Base-by-base conservation (phyloP, 352 stramenopile species). In the Phytophthora fragariaefolia region DNA sequence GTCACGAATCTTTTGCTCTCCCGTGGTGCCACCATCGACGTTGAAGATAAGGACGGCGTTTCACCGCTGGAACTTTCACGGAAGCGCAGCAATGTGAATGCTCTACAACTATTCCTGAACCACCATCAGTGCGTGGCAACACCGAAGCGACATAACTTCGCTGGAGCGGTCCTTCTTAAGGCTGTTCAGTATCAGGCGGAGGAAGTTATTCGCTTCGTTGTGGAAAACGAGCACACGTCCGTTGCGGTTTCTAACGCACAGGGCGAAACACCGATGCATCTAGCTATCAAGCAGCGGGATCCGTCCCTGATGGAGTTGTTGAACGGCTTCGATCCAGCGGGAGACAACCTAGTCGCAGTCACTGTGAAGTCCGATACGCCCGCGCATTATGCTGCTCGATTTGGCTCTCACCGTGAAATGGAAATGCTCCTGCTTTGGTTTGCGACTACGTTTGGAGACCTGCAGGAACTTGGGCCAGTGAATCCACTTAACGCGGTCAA, bases 31-130 rank as follows among this genome's bases (percentile, higher is more conserved):
- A 57, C 32, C 13, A 71, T 79, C 48, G 62, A 76, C 22, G 9
- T 55, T 2, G 49, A 49, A 38, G 63, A 72, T 34, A 43, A 34
- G 13, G 36, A 62, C 6, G 72, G 68, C 8, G 18, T 55, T 1
- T 53, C 68, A 0, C 55, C 63, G 6, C 23, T 79, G 10, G 3
- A 6, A 0, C 23, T 74, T 2, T n/a, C 64, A 4, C 4, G 69
- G 5, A 58, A 72, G n/a, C 36, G 34, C 0, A 23, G 13, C 4
- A 60, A 71, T 32, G 1, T 71, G 23, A 73, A 42, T 18, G 17
- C 71, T 4, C 30, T 79, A 1, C 72, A 79, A 47, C 30, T 79
- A 5, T 64, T 79, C 40, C 18, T 79, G 17, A 76, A 79, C 27
- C 67, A 79, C 26, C 59, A 72, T 26, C 58, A 67, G 17, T 58